A percentile compares a stretch with the other conserved stretches of the same genome.
Conservation (phyloP, 768 basidiomycete genomes). For the Trametes meyenii region DNA sequence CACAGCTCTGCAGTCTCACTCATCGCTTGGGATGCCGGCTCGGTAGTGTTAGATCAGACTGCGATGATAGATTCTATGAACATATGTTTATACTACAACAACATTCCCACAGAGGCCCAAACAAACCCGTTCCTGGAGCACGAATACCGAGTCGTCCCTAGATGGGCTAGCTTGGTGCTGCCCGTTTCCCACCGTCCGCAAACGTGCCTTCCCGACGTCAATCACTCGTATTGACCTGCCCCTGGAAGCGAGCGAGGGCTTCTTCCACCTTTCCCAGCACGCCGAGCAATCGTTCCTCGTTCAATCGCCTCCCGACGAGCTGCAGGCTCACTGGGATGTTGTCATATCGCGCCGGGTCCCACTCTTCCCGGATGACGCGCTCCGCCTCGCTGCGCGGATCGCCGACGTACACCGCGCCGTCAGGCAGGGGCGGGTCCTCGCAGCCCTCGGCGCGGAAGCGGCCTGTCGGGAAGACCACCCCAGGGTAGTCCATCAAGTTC, state of each 20-base stretch:
- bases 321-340: constrained; percentile 51
- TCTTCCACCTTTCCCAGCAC: constrained; percentile 46
- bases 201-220: not conserved
- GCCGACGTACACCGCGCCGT: constrained; percentile 7
- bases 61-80: constrained; percentile 6
- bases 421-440: constrained; percentile 17
- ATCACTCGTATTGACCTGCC: not conserved
- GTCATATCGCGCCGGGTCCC: constrained; percentile 45
- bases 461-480: constrained; percentile 50
- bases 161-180: not conserved
- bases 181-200: not conserved
- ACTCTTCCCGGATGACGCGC: constrained; percentile 40
- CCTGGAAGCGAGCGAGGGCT: constrained; percentile 22
- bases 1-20: not conserved
- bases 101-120: constrained; percentile 7
- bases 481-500: constrained; percentile 55
- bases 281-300: constrained; percentile 52
- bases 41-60: constrained; percentile 7
- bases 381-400: constrained; percentile 42
- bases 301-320: constrained; percentile 51
- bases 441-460: constrained; percentile 35
- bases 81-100: constrained; percentile 10
- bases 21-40: constrained; percentile 6
- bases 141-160: not conserved
- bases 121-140: constrained; percentile 1